phyloP scores from a whole-genome alignment of 2,329 filamentous ascomycete species.

The Cadophora luteo-olivacea region DNA sequence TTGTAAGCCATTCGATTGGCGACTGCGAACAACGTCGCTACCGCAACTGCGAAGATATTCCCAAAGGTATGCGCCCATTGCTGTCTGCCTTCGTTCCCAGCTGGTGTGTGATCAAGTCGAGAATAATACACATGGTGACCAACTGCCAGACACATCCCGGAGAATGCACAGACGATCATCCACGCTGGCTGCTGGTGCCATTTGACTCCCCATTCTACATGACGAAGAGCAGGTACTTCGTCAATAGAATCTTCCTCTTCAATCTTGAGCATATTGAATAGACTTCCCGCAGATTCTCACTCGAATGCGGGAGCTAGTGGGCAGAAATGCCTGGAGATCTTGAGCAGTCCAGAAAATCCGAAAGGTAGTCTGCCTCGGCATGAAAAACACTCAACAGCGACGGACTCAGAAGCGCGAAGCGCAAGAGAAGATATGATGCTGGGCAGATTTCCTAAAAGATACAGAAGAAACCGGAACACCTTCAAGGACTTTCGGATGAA shows the following conservation, averaged over 20 bases:
- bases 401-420: no score
- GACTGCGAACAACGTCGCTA: neutral
- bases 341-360: neutral
- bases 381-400: no score
- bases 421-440: neutral
- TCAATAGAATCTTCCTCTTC: neutral
- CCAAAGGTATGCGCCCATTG: neutral
- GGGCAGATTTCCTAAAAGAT: neutral
- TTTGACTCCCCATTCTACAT: conserved; percentile 6
- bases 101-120: neutral
- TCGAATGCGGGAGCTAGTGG: no score
- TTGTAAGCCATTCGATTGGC: conserved; percentile 1
- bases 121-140: conserved; percentile 4
- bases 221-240: neutral
- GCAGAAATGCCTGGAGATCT: neutral
- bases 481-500: no score
- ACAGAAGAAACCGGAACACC: neutral
- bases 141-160: neutral
- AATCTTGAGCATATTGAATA: neutral
- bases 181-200: conserved; percentile 9
- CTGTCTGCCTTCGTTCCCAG: neutral
- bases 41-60: conserved; percentile 6
- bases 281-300: neutral
- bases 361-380: neutral
- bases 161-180: neutral